Conservation (phyloP, 345 rosid genomes). For the Hibiscus tridactylites region DNA sequence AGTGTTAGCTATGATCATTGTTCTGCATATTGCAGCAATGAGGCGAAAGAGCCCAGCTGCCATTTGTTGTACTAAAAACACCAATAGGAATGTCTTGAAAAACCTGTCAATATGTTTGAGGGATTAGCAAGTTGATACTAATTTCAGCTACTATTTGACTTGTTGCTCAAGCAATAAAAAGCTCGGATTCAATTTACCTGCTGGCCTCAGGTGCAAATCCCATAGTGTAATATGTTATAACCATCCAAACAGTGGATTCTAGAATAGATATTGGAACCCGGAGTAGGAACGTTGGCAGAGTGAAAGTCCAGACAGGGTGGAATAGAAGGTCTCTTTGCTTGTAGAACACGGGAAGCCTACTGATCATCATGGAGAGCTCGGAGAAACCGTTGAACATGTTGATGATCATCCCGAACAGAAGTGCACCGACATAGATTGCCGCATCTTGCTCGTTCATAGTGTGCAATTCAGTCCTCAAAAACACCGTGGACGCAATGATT, state of each 20-base stretch:
- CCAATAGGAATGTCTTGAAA: slow-evolving; percentile 61
- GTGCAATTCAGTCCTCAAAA: slow-evolving; percentile 50
- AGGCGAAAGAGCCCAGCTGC: slow-evolving; percentile 66
- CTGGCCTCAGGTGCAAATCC: slow-evolving; percentile 71
- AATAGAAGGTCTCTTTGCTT: slow-evolving; percentile 84
- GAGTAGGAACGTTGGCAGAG: slow-evolving; percentile 61
- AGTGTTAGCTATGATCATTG: slow-evolving; percentile 72
- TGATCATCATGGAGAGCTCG: slow-evolving; percentile 62
- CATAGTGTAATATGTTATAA: slow-evolving; percentile 47
- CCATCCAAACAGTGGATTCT: slow-evolving; percentile 64
- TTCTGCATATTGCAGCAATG: slow-evolving; percentile 62
- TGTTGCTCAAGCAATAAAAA: background rate
- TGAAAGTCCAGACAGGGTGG: slow-evolving; percentile 80
- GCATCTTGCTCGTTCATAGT: slow-evolving; percentile 53
- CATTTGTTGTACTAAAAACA: slow-evolving; percentile 81
- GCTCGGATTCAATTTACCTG: slow-evolving; percentile 33
- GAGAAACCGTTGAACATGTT: slow-evolving; percentile 89
- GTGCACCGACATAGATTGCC: slow-evolving; percentile 39
- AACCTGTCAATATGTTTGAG: slow-evolving; percentile 42
- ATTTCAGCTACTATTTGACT: background rate
- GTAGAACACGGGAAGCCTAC: slow-evolving; percentile 79
- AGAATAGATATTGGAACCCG: slow-evolving; percentile 56
- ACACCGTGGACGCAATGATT: slow-evolving; percentile 47
- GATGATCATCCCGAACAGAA: slow-evolving; percentile 38
- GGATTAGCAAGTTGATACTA: background rate